phyloP scores from a whole-genome alignment of 805 yeast species.

The Starmerella riodocensis region DNA sequence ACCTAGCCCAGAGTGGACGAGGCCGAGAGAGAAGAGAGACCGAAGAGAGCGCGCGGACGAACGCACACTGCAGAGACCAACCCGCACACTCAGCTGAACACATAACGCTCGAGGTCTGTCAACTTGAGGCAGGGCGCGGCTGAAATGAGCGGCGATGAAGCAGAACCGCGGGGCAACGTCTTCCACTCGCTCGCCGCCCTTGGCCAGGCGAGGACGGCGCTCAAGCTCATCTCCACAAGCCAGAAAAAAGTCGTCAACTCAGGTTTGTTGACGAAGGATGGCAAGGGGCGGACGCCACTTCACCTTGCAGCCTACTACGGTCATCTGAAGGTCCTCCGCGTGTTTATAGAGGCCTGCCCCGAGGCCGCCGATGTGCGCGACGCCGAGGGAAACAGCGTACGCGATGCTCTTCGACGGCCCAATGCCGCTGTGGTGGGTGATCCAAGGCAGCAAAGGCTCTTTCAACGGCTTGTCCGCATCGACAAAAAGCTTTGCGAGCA shows the following conservation, averaged over 20 bases:
- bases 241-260: slow-evolving; percentile 11
- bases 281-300: slow-evolving; percentile 20
- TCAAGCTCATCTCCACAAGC: slow-evolving; percentile 10
- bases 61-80: too few relatives aligned
- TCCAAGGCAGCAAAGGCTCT: slow-evolving; percentile 1
- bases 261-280: slow-evolving; percentile 17
- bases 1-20: too few relatives aligned
- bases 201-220: slow-evolving; percentile 11
- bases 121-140: too few relatives aligned
- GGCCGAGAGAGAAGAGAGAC: too few relatives aligned
- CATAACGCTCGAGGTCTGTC: too few relatives aligned
- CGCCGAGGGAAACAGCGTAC: slow-evolving; percentile 9
- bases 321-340: slow-evolving; percentile 12
- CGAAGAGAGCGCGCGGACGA: too few relatives aligned
- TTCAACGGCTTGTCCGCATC: slow-evolving; percentile 4
- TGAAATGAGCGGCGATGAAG: slow-evolving; percentile 13
- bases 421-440: slow-evolving; percentile 8
- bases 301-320: slow-evolving; percentile 21
- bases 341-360: slow-evolving; percentile 16
- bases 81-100: too few relatives aligned
- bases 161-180: too few relatives aligned
- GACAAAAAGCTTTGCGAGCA: slow-evolving; percentile 5
- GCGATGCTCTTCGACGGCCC: slow-evolving; percentile 16
- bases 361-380: slow-evolving; percentile 17
- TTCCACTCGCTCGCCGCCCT: slow-evolving; percentile 21